Percentiles rank a stretch among this genome's conserved stretches.
phyloP scores from a whole-genome alignment of 345 rosid genomes.

The Pistacia integerrima region DNA sequence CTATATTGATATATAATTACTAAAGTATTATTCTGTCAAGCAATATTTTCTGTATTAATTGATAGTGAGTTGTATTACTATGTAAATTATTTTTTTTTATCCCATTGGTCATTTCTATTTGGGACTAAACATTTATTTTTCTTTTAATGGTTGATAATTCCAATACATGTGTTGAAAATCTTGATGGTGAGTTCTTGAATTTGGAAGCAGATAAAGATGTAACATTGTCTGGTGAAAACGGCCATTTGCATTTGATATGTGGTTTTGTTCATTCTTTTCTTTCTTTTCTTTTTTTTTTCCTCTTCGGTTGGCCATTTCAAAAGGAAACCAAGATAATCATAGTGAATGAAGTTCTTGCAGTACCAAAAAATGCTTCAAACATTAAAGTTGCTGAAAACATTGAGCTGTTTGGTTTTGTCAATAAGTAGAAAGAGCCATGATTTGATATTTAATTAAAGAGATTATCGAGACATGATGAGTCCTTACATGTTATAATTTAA shows the following conservation, averaged over 20 bases:
- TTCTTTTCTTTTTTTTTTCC: background rate
- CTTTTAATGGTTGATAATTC: background rate
- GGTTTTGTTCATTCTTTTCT: too few relatives aligned
- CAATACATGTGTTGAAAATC: slow-evolving; percentile 6
- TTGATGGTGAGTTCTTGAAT: background rate
- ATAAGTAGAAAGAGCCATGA: background rate
- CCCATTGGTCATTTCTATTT: background rate
- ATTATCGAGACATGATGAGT: background rate
- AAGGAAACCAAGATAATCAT: too few relatives aligned
- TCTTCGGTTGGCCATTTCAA: background rate
- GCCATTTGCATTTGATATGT: background rate
- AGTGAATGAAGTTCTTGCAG: background rate
- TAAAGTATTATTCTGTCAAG: background rate
- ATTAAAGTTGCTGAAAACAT: background rate
- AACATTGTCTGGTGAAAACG: slow-evolving; percentile 1
- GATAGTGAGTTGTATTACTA: too few relatives aligned
- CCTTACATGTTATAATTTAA: background rate
- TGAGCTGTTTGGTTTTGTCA: background rate
- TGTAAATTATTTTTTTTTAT: background rate
- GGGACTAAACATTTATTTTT: background rate
- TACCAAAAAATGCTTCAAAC: background rate
- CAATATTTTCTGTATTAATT: too few relatives aligned
- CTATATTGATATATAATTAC: background rate
- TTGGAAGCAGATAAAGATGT: background rate
- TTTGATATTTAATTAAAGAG: background rate